Base-by-base conservation (phyloP, 2,329 filamentous ascomycete species). In the Ophiostoma fasciatum region DNA sequence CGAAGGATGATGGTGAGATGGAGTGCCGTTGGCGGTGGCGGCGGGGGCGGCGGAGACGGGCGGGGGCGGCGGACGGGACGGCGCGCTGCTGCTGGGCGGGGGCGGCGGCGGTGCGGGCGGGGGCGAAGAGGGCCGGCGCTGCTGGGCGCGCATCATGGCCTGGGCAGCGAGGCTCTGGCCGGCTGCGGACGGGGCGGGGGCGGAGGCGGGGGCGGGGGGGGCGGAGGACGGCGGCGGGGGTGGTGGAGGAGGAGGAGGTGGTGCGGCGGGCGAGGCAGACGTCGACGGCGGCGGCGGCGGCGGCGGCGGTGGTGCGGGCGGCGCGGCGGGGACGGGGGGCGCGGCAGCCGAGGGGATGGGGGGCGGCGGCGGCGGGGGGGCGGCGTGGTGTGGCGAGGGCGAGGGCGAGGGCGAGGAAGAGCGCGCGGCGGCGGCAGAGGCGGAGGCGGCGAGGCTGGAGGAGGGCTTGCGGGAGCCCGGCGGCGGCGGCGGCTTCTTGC, bases 401-500 rank as follows among this genome's bases (percentile, higher is more conserved):
- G 8, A 23, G 11, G 23, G 23, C 10, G 11, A 3, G 23, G 11
- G 23, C 5, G 23, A 13, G 3, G 23, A 25, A 4, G 23, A 13
- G 3, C n/a, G n/a, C n/a, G 20, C 10, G 37, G 31, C 12, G 36
- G 23, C 5, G 38, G 31, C 12, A n/a, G n/a, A n/a, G n/a, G 3
- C 7, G 22, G 38, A 33, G 7, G 36, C n/a, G 15, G 35, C 22
- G 11, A 28, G 7, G 17, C 22, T 36, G 7, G 37, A 43, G 51
- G 66, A 71, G 11, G 71, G 69, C 49, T 77, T 75, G 45, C 74
- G 62, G 37, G 65, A 71, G 40, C 62, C 65, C 36, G 74, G 75
- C 34, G 70, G 66, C 28, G 74, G 71, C 19, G 75, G 74, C 25
- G 71, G 72, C 50, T 85, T 85, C 63, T 84, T 85, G 41, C 79